phyloP scores from a whole-genome alignment of 345 rosid species.

The Boechera divaricarpa region DNA sequence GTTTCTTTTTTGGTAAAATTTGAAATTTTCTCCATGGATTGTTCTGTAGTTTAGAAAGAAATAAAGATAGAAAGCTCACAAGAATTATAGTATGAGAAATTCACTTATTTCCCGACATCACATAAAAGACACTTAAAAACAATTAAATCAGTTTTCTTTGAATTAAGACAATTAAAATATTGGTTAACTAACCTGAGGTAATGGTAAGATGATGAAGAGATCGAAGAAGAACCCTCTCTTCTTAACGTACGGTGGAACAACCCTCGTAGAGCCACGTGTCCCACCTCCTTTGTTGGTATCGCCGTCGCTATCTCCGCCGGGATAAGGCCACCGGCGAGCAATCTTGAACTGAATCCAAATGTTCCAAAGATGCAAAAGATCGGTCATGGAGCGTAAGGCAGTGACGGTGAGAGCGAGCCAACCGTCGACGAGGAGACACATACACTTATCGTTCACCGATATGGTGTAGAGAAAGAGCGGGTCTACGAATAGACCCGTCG shows the following conservation, averaged over 20 bases:
- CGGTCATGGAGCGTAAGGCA: constrained; percentile 91
- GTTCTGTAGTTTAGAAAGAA: neutral
- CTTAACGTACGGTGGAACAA: constrained; percentile 58
- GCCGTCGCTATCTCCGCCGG: constrained; percentile 33
- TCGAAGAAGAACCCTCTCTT: constrained; percentile 81
- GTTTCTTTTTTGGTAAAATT: neutral
- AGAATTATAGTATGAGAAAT: neutral
- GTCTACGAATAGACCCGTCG: constrained; percentile 86
- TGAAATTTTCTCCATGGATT: neutral
- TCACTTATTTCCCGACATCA: neutral
- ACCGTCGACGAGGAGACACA: constrained; percentile 88
- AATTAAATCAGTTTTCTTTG: neutral
- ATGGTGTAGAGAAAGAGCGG: constrained; percentile 91
- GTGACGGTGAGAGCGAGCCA: constrained; percentile 96
- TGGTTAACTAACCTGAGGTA: constrained; percentile 72
- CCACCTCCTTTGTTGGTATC: constrained; percentile 30
- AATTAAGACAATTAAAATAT: neutral
- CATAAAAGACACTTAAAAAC: neutral
- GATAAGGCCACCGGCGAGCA: constrained; percentile 50
- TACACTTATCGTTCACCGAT: constrained; percentile 68
- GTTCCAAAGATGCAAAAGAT: constrained; percentile 85
- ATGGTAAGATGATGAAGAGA: constrained; percentile 83
- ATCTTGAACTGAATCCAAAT: constrained; percentile 81
- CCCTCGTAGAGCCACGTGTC: constrained; percentile 35
- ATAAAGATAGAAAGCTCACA: neutral